Evolutionary conservation across 441 rosid genomes (phyloP), one percentile per base, ranked within the genome.

Genomic region (Macaranga tanarius): DNA sequence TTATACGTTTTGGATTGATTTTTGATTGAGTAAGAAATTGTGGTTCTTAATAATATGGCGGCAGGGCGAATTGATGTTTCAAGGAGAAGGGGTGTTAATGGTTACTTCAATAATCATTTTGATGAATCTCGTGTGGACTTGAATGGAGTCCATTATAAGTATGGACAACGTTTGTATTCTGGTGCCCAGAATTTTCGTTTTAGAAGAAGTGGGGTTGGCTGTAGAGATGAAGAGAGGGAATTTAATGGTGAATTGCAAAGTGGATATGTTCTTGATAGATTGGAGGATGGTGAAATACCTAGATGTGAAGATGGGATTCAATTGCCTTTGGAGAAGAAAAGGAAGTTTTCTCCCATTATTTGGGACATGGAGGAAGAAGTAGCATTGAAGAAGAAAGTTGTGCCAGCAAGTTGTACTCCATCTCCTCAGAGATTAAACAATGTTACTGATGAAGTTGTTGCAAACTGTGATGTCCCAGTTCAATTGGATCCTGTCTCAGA

Each of bases 31-130:
- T 34, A 82, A 81, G 88, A 73, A 78, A 23, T 81, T 85, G 76
- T 90, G 84, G 92, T 79, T 84, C 75, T 83, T 77, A 52, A 77
- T 69, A 48, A 85, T 75, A 90, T 92, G 97, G 96, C 95, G 83
- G 81, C 96, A 90, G 96, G 96, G 75, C 86, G 92, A 61, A 70
- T 81, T 42, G 84, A 75, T 78, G 82, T 88, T 73, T 83, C 80
- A 5, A 85, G 84, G 77, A 85, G 84, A 73, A 71, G 76, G 71
- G 79, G 54, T 74, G 13, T 56, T 47, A 23, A 56, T 64, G 57
- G 75, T 70, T 48, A 62, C 64, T 70, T 69, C 66, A 65, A 62
- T 67, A 78, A 69, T 59, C 85, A 73, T 67, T 59, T 73, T 74
- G 80, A 82, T 71, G 76, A 50, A 73, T 74, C 38, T 34, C 38